These are phyloP conservation scores for Coniochaeta hoffmannii DNA, from an alignment of 2,329 filamentous ascomycete species.

Conservation along the genomic window DNA sequence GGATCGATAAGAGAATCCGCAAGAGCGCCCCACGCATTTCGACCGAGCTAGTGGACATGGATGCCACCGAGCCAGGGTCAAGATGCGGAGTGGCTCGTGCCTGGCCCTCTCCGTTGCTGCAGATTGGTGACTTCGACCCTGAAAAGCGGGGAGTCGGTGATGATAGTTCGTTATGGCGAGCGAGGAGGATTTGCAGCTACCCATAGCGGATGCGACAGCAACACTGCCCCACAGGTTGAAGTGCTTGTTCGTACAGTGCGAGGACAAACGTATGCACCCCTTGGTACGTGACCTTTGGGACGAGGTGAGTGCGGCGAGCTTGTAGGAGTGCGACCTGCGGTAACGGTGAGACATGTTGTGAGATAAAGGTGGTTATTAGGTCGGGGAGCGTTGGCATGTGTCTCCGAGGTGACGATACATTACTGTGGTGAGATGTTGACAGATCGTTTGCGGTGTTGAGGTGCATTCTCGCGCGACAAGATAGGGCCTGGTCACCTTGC, in stretches of 20 bases:
- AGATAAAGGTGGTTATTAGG: too few species aligned
- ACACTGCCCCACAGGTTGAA: background rate
- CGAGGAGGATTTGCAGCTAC: conserved; percentile 15
- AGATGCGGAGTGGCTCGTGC: background rate
- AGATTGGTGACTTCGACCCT: conserved; percentile 10
- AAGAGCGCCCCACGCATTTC: conserved; percentile 8
- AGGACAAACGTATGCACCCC: too few species aligned
- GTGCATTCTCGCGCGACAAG: too few species aligned
- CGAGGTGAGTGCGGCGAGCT: background rate
- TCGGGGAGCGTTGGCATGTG: too few species aligned
- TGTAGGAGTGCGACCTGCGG: background rate
- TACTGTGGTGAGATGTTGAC: too few species aligned
- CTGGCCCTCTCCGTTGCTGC: conserved; percentile 3
- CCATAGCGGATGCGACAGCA: background rate
- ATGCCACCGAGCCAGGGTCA: background rate
- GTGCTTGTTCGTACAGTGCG: background rate
- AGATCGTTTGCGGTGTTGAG: too few species aligned
- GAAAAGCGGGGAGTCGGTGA: conserved; percentile 17
- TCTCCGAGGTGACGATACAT: too few species aligned
- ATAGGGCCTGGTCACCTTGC: too few species aligned
- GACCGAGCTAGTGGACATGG: background rate
- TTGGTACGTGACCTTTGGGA: too few species aligned
- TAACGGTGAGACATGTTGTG: too few species aligned
- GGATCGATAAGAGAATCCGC: conserved; percentile 16
- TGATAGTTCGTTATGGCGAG: conserved; percentile 19